phyloP scores from a whole-genome alignment of 2,329 filamentous ascomycete genomes.

The Zasmidium angulare region DNA sequence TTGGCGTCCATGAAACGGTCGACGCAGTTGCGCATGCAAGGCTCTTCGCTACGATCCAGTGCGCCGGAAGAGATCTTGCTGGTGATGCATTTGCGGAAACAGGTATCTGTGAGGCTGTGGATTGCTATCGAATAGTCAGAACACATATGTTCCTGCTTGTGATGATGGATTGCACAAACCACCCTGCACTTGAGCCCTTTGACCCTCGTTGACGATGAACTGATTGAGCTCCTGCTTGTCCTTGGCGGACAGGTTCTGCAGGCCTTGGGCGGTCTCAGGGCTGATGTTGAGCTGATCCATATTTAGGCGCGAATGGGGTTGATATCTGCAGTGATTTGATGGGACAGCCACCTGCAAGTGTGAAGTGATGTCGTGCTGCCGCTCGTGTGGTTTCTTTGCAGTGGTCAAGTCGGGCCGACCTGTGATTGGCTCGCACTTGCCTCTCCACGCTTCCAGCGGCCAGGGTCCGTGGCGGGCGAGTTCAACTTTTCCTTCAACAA shows the following conservation, averaged over 20 bases:
- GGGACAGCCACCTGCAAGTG: not conserved
- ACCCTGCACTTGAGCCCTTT: slow-evolving; percentile 72
- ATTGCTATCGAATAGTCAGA: slow-evolving; percentile 12
- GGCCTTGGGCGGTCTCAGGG: slow-evolving; percentile 25
- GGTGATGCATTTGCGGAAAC: slow-evolving; percentile 93
- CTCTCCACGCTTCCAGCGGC: not conserved
- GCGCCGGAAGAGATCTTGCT: slow-evolving; percentile 67
- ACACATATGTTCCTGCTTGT: not conserved
- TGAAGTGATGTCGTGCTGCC: not conserved
- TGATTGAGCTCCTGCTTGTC: slow-evolving; percentile 79
- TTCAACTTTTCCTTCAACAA: not conserved
- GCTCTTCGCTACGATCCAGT: slow-evolving; percentile 75
- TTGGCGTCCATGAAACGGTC: slow-evolving; percentile 91
- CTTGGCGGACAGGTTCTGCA: slow-evolving; percentile 30
- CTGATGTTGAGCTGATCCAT: slow-evolving; percentile 32
- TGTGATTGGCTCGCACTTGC: slow-evolving; percentile 4
- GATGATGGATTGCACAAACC: slow-evolving; percentile 5
- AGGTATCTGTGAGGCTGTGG: slow-evolving; percentile 42
- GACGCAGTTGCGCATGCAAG: slow-evolving; percentile 88
- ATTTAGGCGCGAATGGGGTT: not conserved
- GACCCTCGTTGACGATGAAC: slow-evolving; percentile 79
- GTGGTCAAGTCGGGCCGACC: not conserved
- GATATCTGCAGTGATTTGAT: slow-evolving; percentile 6
- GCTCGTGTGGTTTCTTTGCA: not conserved
- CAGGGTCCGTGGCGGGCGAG: not conserved